Base-by-base conservation (phyloP, 108 stramenopile species). In the Skeletonema costatum region DNA sequence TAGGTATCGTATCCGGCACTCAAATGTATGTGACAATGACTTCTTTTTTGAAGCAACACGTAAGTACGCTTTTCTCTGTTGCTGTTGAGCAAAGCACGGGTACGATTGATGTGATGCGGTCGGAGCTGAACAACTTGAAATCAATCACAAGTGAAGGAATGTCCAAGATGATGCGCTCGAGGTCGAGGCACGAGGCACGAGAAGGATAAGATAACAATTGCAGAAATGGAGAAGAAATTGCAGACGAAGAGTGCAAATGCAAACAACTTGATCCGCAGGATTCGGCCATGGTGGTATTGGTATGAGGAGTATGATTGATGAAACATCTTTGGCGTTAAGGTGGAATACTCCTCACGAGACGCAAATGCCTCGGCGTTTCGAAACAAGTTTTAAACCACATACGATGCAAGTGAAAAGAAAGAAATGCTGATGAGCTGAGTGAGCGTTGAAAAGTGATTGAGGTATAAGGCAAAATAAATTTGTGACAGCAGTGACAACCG, bases 391-490 rank as follows among this genome's bases (percentile, higher is more conserved):
- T 14, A 46, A 64, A 12, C 62, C 44, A n/a, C n/a, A 9, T 64
- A 35, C 17, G 35, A 64, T 64, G 63, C 63, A 17, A 25, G 16
- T n/a, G 53, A 56, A 10, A 56, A n/a, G 25, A 56, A 56, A 56
- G 4, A 9, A 56, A 29, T 56, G 53, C 53, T 17, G 74, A 60
- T 5, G 64, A 82, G 53, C 63, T n/a, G n/a, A n/a, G n/a, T 83
- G 30, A 81, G 70, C 56, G 68, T 68, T n/a, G 82, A 77, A 66
- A 83, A 77, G 61, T 76, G 77, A 67, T 63, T 83, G n/a, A 66
- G 76, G 19, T 77, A 59, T 21, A 83, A 83, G 29, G 82, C 82
- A 4, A 76, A 83, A 32, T 76, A 83, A 58, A 83, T 83, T 51
- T 83, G 82, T 50, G 82, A n/a, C n/a, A n/a, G n/a, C n/a, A n/a